Evolutionary conservation across 2,329 filamentous ascomycete genomes (phyloP), one percentile per base, ranked within the genome.

Genomic region (Aureobasidium pullulans): DNA sequence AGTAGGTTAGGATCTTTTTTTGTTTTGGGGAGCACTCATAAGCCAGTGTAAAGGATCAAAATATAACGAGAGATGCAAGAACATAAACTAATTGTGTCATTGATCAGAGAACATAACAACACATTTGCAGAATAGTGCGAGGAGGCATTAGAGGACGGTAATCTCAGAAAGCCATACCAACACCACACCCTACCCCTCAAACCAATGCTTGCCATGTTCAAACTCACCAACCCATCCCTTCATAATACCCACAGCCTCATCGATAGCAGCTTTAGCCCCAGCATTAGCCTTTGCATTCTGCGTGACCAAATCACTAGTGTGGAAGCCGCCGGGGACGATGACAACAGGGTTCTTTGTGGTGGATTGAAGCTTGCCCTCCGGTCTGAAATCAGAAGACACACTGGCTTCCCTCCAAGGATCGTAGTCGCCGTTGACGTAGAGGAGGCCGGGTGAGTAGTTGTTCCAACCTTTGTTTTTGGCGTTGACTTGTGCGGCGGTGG

Each of bases 391-490:
- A 16, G 80, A 81, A 0, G 77, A 79, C 0, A 85, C 77, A 4
- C 77, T 77, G 0, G 79, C 76, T 4, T 80, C 76, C 36, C 78
- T 74, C 84, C 83, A 86, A 6, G 83, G 84, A 66, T 86, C 84
- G 59, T 74, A 81, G 68, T 83, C 75, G 44, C 79, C 83, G 64
- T 85, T 85, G 6, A 78, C 75, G 74, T 79, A 85, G 29, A 85
- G 74, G 23, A 87, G 70, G 2, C 82, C 77, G 15, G 77, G 79
- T 1, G 77, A 79, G 50, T 64, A 64, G 28, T 77, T 68, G 60
- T 68, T 61, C 84, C 84, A 86, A 34, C 84, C 84, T 28, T 77
- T 73, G 0, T 83, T 85, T 65, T 74, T 74, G 15, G 65, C 68
- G 67, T 86, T 86, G 40, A 84, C 65, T 28, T 75, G 68, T 3